Evolutionary conservation across 345 rosid genomes (phyloP).

Genomic region (Dovyalis caffra): DNA sequence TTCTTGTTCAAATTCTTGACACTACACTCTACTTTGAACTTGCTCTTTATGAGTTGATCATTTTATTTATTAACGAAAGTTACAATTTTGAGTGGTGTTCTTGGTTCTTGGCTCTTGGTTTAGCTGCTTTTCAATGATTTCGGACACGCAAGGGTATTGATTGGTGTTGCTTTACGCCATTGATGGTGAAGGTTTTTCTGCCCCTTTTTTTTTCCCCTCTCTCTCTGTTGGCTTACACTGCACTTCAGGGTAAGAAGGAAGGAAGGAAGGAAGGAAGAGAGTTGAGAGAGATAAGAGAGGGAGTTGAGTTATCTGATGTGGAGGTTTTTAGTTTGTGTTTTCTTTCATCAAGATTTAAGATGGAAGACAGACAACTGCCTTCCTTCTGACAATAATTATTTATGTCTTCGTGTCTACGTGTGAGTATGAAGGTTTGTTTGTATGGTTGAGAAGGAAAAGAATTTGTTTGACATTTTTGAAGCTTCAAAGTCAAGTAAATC

Average conservation of each 20-base stretch:
- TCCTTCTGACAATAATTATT: neutral
- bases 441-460: too few species aligned
- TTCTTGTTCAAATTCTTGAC: too few species aligned
- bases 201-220: too few species aligned
- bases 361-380: neutral
- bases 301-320: neutral
- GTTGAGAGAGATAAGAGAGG: too few species aligned
- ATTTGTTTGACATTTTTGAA: too few species aligned
- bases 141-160: conserved; percentile 39
- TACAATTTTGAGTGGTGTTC: neutral
- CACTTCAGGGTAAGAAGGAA: conserved; percentile 16
- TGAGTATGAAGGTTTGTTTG: too few species aligned
- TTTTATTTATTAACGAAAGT: neutral
- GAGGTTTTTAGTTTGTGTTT: conserved; percentile 2
- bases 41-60: too few species aligned
- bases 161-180: conserved; percentile 51
- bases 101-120: neutral
- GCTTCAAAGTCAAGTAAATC: too few species aligned
- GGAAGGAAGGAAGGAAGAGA: neutral
- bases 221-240: conserved; percentile 45
- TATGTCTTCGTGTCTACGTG: neutral
- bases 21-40: too few species aligned
- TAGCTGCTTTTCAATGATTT: conserved; percentile 22
- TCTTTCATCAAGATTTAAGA: neutral
- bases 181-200: conserved; percentile 13